Base-by-base conservation (phyloP, 495 filamentous ascomycete species). In the Tetracladium setigerum region DNA sequence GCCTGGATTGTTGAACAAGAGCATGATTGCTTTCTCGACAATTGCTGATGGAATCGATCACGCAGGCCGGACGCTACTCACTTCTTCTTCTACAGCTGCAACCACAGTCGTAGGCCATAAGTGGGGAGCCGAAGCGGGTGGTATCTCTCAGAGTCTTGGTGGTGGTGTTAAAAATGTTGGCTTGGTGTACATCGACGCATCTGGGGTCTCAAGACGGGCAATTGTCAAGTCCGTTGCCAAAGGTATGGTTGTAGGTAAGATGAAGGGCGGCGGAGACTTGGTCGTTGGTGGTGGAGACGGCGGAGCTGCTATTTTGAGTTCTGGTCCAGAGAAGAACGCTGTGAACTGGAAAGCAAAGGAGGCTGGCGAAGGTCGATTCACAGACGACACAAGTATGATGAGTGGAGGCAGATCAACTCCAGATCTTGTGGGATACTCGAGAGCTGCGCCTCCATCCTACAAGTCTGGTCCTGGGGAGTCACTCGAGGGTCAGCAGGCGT, bases 111-210 rank as follows among this genome's bases (percentile, higher is more conserved):
- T 96, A 7, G 71, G 77, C 5, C 91, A 98, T 66, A 78, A 71
- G 46, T 98, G 88, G 63, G 92, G 92, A 8, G 57, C 74, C 5
- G 87, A 97, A 64, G 92, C 92, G 2, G 84, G 87, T 44, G 69
- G 76, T 4, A 68, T 97, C 4, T 78, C 87, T 4, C 67, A 72
- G 39, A 72, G 82, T 38, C 57, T 98, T 40, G 86, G 86, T 0
- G 84, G 89, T 2, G 89, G 89, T 5, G 82, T 95, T 54, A 94
- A 86, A 69, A 97, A 97, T 56, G 94, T 97, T 35, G 91, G 89
- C 4, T 69, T 98, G 32, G 92, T 98, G n/a, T 98, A 98, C 59
- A 91, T 98, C 34, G 92, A 98, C 58, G 94, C 90, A 6, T 81
- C 87, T 0, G 92, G 92, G 4, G 94, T 98, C 4, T 90, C 84